Evolutionary conservation across 2,329 filamentous ascomycete species (phyloP).

Genomic region (Rutstroemia sydowiana): DNA sequence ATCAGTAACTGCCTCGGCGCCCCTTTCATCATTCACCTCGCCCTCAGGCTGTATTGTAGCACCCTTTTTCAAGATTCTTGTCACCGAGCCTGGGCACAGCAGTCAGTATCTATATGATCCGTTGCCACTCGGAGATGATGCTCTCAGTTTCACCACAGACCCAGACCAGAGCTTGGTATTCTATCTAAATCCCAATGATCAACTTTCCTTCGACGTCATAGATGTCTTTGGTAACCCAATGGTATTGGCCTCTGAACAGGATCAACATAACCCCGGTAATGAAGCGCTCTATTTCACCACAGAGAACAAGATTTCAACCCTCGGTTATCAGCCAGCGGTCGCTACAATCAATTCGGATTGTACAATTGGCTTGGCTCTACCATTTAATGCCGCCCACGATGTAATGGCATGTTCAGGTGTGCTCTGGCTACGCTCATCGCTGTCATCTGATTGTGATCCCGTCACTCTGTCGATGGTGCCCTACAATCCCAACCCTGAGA

Average conservation of each 20-base stretch:
- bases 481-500: not conserved
- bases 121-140: slow-evolving; percentile 11
- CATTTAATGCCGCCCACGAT: slow-evolving; percentile 12
- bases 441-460: not conserved
- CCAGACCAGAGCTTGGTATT: slow-evolving; percentile 10
- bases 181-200: slow-evolving; percentile 9
- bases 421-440: slow-evolving; percentile 1
- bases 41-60: slow-evolving; percentile 9
- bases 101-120: slow-evolving; percentile 16
- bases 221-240: slow-evolving; percentile 11
- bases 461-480: slow-evolving; percentile 3
- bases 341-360: slow-evolving; percentile 13
- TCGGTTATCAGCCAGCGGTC: slow-evolving; percentile 12
- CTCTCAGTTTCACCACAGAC: slow-evolving; percentile 11
- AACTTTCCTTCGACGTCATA: slow-evolving; percentile 14
- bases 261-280: slow-evolving; percentile 13
- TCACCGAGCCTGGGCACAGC: slow-evolving; percentile 1
- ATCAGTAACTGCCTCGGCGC: not conserved
- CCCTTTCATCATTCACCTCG: slow-evolving; percentile 1
- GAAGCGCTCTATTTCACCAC: slow-evolving; percentile 16
- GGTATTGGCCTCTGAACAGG: slow-evolving; percentile 14
- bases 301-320: not conserved
- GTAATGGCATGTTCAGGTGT: slow-evolving; percentile 5
- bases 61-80: slow-evolving; percentile 15
- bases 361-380: slow-evolving; percentile 10